Base-by-base conservation (phyloP, 108 stramenopile genomes). In the Parietichytrium sp. region DNA sequence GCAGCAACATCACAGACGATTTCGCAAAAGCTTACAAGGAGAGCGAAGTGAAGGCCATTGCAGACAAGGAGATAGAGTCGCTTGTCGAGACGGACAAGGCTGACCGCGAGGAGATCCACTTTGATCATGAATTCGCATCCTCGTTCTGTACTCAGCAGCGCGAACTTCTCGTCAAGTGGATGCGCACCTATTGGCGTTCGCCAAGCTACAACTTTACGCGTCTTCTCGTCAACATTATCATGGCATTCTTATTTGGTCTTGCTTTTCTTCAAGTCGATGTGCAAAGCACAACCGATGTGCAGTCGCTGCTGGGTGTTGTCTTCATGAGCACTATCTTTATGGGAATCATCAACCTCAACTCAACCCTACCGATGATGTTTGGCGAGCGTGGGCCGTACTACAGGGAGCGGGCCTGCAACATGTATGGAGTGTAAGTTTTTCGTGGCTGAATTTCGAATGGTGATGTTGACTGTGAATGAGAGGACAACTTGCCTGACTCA, bases 331-430 rank as follows among this genome's bases (percentile, higher is more conserved):
- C 72, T 13, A 27, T 13, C 78, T 90, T 47, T 78, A 83, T 83
- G 49, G 89, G 90, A 53, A 79, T 88, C 29, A 53, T 87, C 18
- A 54, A 81, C 1, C 84, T 88, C 42, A 86, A 53, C 55, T 78
- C 86, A 20, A 85, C 81, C 6, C n/a, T 91, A 2, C 90, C 90
- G 10, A 87, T 86, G 10, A 86, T 88, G 81, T 49, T 79, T 36
- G 80, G 48, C 29, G 77, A 85, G 12, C 84, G 90, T 13, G 84
- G 86, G 53, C 85, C 88, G 79, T 91, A 85, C 54, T 91, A 91
- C 54, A 82, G 87, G n/a, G 89, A 91, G 48, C 83, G 85, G 18
- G 86, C 89, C 18, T 82, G 86, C 30, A 85, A 85, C 23, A 88
- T 89, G 88, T 82, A 82, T 10, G n/a, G n/a, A n/a, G n/a, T n/a